Conservation (phyloP, 2,329 filamentous ascomycete genomes). For the Pseudogymnoascus sp. region DNA sequence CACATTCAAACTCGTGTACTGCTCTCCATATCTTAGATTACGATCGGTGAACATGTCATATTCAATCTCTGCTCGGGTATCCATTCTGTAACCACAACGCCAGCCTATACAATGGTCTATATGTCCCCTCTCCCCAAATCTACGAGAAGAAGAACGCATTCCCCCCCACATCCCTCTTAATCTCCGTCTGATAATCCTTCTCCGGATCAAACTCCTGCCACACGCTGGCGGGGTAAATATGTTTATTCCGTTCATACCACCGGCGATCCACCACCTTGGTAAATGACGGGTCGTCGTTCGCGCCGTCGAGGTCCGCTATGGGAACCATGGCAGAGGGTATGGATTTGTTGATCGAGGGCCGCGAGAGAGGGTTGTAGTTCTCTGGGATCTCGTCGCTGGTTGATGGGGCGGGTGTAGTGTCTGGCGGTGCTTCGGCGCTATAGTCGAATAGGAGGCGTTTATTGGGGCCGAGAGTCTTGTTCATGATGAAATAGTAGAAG, state of each 20-base stretch:
- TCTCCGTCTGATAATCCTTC: slow-evolving; percentile 70
- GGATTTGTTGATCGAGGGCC: slow-evolving; percentile 27
- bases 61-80: slow-evolving; percentile 1
- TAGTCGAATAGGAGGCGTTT: slow-evolving; percentile 72
- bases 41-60: not conserved
- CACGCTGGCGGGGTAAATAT: slow-evolving; percentile 91
- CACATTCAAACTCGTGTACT: not conserved
- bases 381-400: slow-evolving; percentile 17
- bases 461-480: slow-evolving; percentile 68
- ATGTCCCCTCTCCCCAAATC: slow-evolving; percentile 3
- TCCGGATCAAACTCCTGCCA: slow-evolving; percentile 95
- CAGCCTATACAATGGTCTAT: not conserved
- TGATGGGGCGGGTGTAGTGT: slow-evolving; percentile 7
- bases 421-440: slow-evolving; percentile 39
- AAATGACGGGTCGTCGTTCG: slow-evolving; percentile 63
- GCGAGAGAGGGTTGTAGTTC: slow-evolving; percentile 33
- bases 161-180: slow-evolving; percentile 75
- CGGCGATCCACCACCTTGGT: slow-evolving; percentile 94
- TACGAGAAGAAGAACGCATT: slow-evolving; percentile 85
- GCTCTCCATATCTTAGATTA: not conserved
- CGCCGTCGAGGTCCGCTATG: slow-evolving; percentile 61
- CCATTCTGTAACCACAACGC: not conserved
- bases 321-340: slow-evolving; percentile 7
- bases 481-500: slow-evolving; percentile 94
- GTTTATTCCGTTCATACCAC: slow-evolving; percentile 97